A percentile compares a stretch with the other conserved stretches of the same genome.
Conservation (phyloP, 495 filamentous ascomycete genomes). For the Penicillium pulvis region DNA sequence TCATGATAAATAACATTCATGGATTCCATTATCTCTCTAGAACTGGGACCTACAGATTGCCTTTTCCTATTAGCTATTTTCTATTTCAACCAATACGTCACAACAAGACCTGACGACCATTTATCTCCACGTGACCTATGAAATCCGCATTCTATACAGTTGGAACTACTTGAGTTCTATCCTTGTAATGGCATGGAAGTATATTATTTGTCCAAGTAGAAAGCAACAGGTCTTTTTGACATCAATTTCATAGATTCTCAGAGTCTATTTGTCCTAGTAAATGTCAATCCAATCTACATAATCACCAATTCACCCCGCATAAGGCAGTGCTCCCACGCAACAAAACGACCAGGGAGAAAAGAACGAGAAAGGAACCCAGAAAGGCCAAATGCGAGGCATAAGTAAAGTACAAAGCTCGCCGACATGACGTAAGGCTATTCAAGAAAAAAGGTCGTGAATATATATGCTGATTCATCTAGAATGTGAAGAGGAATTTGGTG, state of each 20-base stretch:
- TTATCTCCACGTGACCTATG: too few relatives aligned
- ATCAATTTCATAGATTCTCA: neutral
- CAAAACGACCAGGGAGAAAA: neutral
- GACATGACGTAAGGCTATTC: neutral
- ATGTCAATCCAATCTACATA: conserved; percentile 12
- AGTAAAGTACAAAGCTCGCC: conserved; percentile 21
- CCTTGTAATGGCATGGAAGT: too few relatives aligned
- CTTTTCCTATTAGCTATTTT: too few relatives aligned
- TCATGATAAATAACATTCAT: neutral
- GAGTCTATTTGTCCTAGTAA: conserved; percentile 5
- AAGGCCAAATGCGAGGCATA: conserved; percentile 29
- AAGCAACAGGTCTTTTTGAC: neutral
- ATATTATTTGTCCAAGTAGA: too few relatives aligned
- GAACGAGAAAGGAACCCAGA: conserved; percentile 8
- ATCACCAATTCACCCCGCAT: conserved; percentile 3
- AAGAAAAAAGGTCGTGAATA: conserved; percentile 8
- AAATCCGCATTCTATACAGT: too few relatives aligned
- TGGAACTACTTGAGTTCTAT: too few relatives aligned
- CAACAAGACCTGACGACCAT: too few relatives aligned
- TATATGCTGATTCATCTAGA: conserved; percentile 42
- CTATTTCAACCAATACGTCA: too few relatives aligned
- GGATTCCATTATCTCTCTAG: too few relatives aligned
- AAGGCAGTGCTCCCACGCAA: conserved; percentile 6
- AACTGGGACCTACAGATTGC: too few relatives aligned
- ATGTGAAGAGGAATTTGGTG: conserved; percentile 24